Conservation (phyloP, 768 basidiomycete genomes). For the Suillus luteus region DNA sequence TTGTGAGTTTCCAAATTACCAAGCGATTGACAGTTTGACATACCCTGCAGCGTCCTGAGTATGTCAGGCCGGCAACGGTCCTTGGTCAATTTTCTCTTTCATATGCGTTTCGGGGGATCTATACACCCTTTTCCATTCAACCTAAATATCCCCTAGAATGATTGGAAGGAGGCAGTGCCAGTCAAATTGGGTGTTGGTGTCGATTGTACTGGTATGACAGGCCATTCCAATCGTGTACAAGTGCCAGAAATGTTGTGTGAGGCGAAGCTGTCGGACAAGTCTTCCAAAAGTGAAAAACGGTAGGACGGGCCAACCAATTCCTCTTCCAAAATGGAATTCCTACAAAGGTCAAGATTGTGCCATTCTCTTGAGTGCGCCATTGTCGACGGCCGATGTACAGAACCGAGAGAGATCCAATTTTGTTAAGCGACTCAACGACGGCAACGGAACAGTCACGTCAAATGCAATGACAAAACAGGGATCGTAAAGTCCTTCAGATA, state of each 20-base stretch:
- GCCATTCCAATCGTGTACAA: background rate
- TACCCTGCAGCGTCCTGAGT: background rate
- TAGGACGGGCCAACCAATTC: background rate
- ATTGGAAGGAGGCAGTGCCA: too few species aligned
- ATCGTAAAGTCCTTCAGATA: background rate
- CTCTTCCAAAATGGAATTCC: background rate
- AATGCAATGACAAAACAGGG: background rate
- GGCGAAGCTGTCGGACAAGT: background rate
- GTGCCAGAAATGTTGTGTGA: background rate
- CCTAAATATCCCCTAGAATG: background rate
- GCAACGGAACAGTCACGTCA: background rate
- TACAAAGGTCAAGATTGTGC: background rate
- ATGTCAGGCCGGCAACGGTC: background rate
- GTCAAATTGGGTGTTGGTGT: background rate
- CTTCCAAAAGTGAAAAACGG: background rate
- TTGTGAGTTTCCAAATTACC: background rate
- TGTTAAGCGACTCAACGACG: background rate
- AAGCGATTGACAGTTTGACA: background rate
- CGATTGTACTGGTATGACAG: background rate
- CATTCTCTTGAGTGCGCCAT: background rate
- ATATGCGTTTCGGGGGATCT: background rate
- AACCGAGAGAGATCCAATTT: background rate
- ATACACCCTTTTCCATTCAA: background rate
- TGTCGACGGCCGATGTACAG: background rate
- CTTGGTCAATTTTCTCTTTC: background rate